These are phyloP conservation scores for Nicotiana otophora DNA, from an alignment of 257 asterid species.

Conservation along the genomic window DNA sequence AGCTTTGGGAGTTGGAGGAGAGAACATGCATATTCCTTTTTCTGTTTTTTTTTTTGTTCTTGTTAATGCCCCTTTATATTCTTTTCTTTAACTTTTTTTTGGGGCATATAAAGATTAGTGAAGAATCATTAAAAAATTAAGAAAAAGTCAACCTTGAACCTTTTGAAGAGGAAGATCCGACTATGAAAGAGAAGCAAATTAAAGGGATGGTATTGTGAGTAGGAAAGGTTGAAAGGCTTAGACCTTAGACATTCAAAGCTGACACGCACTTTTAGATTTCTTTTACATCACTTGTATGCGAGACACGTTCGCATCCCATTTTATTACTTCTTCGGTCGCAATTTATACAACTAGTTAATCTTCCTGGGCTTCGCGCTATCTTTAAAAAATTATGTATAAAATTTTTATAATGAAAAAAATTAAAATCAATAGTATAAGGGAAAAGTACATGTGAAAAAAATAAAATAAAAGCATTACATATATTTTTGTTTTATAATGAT, in stretches of 20 bases:
- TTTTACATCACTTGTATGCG: not conserved
- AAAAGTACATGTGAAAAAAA: too few species aligned
- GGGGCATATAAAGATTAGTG: not conserved
- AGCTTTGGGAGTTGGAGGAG: not conserved
- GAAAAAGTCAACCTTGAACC: conserved; percentile 3
- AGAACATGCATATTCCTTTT: conserved; percentile 15
- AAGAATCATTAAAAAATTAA: not conserved
- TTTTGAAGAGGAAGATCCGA: not conserved
- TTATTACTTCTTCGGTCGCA: not conserved
- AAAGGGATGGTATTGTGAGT: not conserved
- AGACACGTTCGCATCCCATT: conserved; percentile 7
- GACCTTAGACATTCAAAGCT: not conserved
- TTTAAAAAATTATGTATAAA: too few species aligned
- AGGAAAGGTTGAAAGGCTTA: not conserved
- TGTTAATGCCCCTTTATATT: not conserved
- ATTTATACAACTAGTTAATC: not conserved
- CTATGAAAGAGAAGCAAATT: not conserved
- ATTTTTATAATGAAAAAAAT: too few species aligned
- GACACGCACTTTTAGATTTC: not conserved
- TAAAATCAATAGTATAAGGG: too few species aligned
- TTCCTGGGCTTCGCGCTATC: too few species aligned
- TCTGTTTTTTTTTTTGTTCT: not conserved
- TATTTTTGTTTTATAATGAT: too few species aligned
- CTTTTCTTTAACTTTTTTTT: not conserved
- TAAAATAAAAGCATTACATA: too few species aligned